Conservation (phyloP, 1,139 yeast species). For the Magnusiomyces ingens region DNA sequence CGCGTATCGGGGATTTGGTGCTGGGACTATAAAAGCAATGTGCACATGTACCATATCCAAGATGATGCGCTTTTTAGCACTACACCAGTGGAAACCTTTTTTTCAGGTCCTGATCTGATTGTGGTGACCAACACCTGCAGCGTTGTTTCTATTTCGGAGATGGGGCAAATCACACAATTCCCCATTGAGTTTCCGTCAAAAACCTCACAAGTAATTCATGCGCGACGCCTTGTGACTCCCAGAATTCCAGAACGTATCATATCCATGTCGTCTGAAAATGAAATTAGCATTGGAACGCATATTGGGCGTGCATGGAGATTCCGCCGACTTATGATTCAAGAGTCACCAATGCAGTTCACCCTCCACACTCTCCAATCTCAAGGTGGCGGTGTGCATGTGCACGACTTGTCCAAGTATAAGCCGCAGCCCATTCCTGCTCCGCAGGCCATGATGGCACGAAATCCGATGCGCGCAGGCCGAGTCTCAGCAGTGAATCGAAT, state of each 20-base stretch:
- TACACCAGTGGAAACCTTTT: slow-evolving; percentile 20
- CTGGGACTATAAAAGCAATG: slow-evolving; percentile 19
- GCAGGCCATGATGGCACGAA: slow-evolving; percentile 15
- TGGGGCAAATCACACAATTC: slow-evolving; percentile 16
- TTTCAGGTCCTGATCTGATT: slow-evolving; percentile 21
- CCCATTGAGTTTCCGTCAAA: slow-evolving; percentile 14
- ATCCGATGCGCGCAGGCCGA: slow-evolving; percentile 11
- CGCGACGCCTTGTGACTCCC: slow-evolving; percentile 57
- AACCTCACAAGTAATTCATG: slow-evolving; percentile 38
- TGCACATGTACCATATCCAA: slow-evolving; percentile 15
- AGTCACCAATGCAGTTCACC: slow-evolving; percentile 21
- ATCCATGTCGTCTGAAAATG: slow-evolving; percentile 46
- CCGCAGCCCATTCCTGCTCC: slow-evolving; percentile 17
- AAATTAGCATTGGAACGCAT: slow-evolving; percentile 55
- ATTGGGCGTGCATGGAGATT: slow-evolving; percentile 63
- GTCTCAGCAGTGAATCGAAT: slow-evolving; percentile 6
- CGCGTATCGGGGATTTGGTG: slow-evolving; percentile 16
- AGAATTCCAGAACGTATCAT: slow-evolving; percentile 68
- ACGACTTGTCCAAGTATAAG: slow-evolving; percentile 15
- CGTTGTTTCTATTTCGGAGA: slow-evolving; percentile 20
- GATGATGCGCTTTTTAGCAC: slow-evolving; percentile 13
- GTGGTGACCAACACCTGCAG: slow-evolving; percentile 20
- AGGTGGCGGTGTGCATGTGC: slow-evolving; percentile 8
- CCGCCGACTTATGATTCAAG: slow-evolving; percentile 43
- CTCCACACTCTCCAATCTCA: slow-evolving; percentile 12